Conservation (phyloP, 2,329 filamentous ascomycete genomes). For the Ceratocystis cacaofunesta region DNA sequence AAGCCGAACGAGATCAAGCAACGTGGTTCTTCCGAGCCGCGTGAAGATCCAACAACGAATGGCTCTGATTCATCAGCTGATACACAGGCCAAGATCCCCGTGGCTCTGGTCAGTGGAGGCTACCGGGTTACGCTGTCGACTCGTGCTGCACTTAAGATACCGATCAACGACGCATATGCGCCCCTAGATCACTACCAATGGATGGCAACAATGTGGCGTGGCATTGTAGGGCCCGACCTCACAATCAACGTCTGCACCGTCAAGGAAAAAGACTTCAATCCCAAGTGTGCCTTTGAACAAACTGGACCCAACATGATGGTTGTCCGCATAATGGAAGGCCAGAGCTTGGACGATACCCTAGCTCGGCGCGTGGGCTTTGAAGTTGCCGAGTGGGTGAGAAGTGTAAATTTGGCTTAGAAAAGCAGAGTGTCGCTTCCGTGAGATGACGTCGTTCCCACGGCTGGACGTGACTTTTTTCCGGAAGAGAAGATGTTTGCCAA, state of each 20-base stretch:
- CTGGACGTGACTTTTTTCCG: background rate
- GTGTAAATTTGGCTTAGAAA: conserved; percentile 26
- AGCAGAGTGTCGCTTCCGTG: background rate
- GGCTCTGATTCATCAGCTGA: background rate
- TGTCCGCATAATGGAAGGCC: conserved; percentile 32
- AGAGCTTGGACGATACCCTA: conserved; percentile 49
- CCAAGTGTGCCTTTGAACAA: conserved; percentile 30
- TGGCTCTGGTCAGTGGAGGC: conserved; percentile 60
- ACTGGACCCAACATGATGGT: conserved; percentile 30
- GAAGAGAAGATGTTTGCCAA: background rate
- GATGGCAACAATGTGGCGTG: conserved; percentile 88
- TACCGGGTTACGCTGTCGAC: conserved; percentile 73
- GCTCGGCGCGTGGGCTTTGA: conserved; percentile 71
- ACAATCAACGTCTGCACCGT: conserved; percentile 48
- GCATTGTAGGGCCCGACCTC: conserved; percentile 66
- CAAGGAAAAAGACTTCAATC: conserved; percentile 26
- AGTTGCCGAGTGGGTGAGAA: conserved; percentile 63
- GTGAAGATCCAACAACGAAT: background rate
- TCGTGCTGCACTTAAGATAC: conserved; percentile 54
- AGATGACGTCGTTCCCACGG: background rate
- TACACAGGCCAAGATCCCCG: conserved; percentile 19
- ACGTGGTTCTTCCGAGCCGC: background rate
- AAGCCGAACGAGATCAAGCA: background rate
- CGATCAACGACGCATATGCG: conserved; percentile 62
- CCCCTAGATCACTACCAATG: conserved; percentile 93